Evolutionary conservation across 2,329 filamentous ascomycete species (phyloP), one percentile per base, ranked within the genome.

Genomic region (Dactylonectria estremocensis): DNA sequence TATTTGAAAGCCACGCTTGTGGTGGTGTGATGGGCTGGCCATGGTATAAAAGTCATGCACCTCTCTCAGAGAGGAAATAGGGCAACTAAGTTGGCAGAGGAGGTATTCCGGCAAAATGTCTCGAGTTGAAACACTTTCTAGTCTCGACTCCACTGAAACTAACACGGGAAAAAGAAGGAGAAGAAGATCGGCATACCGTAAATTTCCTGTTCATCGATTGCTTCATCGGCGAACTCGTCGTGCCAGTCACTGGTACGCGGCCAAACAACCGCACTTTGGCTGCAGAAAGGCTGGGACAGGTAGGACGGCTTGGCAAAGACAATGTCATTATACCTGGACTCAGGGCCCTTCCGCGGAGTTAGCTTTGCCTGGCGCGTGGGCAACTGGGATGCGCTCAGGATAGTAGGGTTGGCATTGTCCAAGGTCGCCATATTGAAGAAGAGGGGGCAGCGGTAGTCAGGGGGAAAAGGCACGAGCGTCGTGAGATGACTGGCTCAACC

Each of bases 121-220:
- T 31, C 58, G 22, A 20, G 24, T 45, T n/a, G 22, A 53, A 45
- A 28, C 22, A 31, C 22, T 46, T 46, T n/a, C 24, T 6, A 53
- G 48, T 62, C 28, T 63, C n/a, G 20, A 9, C n/a, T 35, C 20
- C 46, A 46, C n/a, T 31, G 6, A 52, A 18, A 22, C 24, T 28
- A 24, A 43, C 28, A 31, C 56, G 24, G 6, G 24, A 35, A 20
- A 43, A 37, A 48, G 11, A 28, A 8, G 5, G 14, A 46, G 14
- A 28, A 8, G 24, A 50, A 8, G n/a, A 11, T 35, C 28, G 31
- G 66, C 84, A 69, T 84, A 96, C 94, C 95, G 79, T 95, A 99
- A 48, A 99, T 95, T 82, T 99, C 96, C 81, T 98, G 96, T 80
- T 97, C 94, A 78, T 99, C 96, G 73, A 99, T 97, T 64, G 93